A percentile compares a stretch with the other conserved stretches of the same genome.
Evolutionary conservation across 1,284 basidiomycete genomes (phyloP).

Genomic region (Athelia sp.): DNA sequence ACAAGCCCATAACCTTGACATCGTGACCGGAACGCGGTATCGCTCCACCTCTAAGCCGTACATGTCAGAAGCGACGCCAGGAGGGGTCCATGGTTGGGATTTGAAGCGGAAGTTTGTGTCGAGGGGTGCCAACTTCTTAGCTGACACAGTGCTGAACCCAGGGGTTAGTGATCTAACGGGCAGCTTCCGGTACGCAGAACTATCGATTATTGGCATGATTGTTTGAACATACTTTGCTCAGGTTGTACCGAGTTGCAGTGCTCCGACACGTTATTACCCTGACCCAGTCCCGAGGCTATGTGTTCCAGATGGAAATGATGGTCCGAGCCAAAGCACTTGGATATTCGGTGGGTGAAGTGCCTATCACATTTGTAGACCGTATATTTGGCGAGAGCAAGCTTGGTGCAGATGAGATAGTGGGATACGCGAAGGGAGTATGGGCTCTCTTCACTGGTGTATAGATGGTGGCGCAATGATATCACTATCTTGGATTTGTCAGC

Average conservation of each 20-base stretch:
- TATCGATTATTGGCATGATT: no score
- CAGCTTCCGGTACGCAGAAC: constrained; percentile 67
- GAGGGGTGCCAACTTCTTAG: constrained; percentile 82
- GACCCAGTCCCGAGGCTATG: constrained; percentile 85
- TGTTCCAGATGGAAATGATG: constrained; percentile 98
- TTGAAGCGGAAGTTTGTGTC: constrained; percentile 83
- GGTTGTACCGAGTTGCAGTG: constrained; percentile 75
- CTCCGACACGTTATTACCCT: constrained; percentile 78
- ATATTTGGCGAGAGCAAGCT: constrained; percentile 92
- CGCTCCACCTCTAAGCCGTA: constrained; percentile 50
- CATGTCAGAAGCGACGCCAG: constrained; percentile 50
- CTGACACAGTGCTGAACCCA: constrained; percentile 75
- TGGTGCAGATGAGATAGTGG: constrained; percentile 83
- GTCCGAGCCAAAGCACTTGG: constrained; percentile 80
- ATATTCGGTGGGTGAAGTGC: constrained; percentile 84
- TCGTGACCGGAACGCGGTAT: constrained; percentile 92
- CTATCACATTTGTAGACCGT: constrained; percentile 91
- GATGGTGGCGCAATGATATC: constrained; percentile 3
- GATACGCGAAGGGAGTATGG: constrained; percentile 87
- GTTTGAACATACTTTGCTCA: no score
- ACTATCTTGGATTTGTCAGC: background rate
- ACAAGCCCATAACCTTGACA: constrained; percentile 77
- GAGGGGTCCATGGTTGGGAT: constrained; percentile 89
- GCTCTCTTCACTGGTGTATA: constrained; percentile 70
- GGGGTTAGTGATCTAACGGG: constrained; percentile 87